Base-by-base conservation (phyloP, 163 green algal species). In the Dunaliella salina region DNA sequence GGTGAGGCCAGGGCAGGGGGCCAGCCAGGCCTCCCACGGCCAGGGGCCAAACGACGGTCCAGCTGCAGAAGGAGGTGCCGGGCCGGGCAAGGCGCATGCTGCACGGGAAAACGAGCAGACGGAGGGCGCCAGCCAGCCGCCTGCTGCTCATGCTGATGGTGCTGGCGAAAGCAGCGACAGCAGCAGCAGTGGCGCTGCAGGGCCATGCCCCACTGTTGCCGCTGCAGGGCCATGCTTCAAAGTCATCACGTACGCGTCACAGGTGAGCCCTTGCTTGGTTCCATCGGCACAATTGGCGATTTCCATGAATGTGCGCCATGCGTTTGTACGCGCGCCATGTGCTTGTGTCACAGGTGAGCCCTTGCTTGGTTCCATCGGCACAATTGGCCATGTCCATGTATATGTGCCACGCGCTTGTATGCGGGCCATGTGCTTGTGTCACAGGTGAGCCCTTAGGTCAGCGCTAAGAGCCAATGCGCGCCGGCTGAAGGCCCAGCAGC, bases 221-320 rank as follows among this genome's bases (percentile, higher is more conserved):
- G 79, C 79, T 4, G n/a, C 79, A 30, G 79, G 79, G 15, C 79
- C 24, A 30, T 26, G 33, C 33, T 82, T 82, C 32, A 50, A 35
- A 26, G 32, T 82, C 32, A 59, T 82, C 79, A 82, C 79, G 30
- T 82, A 82, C n/a, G 33, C 63, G 25, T 50, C 79, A 59, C 79
- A 82, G 79, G 79, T 50, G 32, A 17, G 79, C 1, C 63, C 63
- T 75, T 69, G 57, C 57, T 69, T 69, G 15, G 57, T 69, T 69
- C 15, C 57, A 26, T 69, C 18, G 57, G 57, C 57, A 69, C 15
- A 69, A 69, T 18, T 15, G 18, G 57, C 57, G 18, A 26, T 18
- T 69, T 69, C 18, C 15, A 26, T 69, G 57, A 69, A 18, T 15
- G 18, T 69, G 57, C 57, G 57, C 57, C 57, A 69, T 69, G 57